A percentile compares a stretch with the other conserved stretches of the same genome.
These are phyloP conservation scores for Erythrobasidium yunnanense DNA, from an alignment of 768 basidiomycete species.

Conservation along the genomic window DNA sequence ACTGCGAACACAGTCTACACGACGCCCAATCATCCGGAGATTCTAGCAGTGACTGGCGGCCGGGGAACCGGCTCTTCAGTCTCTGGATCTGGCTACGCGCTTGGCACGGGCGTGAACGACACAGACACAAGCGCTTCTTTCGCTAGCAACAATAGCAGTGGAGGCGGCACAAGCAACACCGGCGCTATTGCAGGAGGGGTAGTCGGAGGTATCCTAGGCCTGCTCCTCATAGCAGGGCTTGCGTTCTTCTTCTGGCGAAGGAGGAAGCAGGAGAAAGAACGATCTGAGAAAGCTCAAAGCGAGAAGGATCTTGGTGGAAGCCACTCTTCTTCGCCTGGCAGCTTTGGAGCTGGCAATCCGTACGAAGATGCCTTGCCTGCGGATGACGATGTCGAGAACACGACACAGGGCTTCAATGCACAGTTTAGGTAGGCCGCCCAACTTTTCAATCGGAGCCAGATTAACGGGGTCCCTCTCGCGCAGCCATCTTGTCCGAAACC, in stretches of 20 bases:
- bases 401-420: neutral
- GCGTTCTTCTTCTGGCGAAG: neutral
- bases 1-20: constrained; percentile 9
- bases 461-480: neutral
- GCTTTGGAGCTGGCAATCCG: neutral
- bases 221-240: neutral
- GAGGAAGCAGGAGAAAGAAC: neutral
- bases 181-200: neutral
- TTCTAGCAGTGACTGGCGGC: constrained; percentile 33
- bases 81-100: constrained; percentile 27
- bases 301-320: neutral
- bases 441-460: neutral
- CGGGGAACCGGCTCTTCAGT: constrained; percentile 28
- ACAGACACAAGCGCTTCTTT: constrained; percentile 27
- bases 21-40: neutral
- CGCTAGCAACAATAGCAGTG: neutral
- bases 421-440: neutral
- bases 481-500: neutral
- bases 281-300: neutral
- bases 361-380: neutral
- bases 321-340: neutral
- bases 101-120: constrained; percentile 20
- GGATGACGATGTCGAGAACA: neutral
- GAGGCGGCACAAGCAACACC: neutral
- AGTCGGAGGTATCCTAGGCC: neutral